Evolutionary conservation across 1,139 yeast genomes (phyloP).

Genomic region (Scheffersomyces stambukii): DNA sequence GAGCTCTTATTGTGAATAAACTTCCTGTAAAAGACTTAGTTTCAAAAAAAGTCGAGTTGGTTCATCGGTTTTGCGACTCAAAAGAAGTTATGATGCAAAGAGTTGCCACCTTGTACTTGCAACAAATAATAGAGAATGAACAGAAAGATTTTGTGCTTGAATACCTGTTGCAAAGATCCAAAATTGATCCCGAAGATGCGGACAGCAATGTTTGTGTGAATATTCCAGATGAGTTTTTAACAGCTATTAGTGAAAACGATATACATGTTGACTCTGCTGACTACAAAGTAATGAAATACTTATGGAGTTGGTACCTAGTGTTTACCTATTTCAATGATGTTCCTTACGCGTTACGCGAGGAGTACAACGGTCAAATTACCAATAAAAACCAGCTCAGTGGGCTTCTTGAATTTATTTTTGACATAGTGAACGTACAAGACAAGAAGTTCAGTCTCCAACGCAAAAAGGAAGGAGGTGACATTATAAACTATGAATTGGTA

Average conservation of each 20-base stretch:
- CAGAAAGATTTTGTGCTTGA: constrained; percentile 63
- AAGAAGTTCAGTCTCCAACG: constrained; percentile 6
- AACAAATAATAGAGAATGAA: constrained; percentile 25
- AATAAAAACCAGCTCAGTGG: constrained; percentile 41
- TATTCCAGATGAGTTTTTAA: constrained; percentile 33
- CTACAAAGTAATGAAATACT: constrained; percentile 34
- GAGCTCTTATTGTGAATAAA: constrained; percentile 12
- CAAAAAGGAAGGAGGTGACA: constrained; percentile 12
- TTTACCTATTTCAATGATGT: constrained; percentile 63
- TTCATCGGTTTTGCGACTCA: constrained; percentile 17
- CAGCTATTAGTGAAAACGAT: background rate
- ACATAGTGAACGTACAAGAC: constrained; percentile 43
- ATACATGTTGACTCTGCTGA: constrained; percentile 4
- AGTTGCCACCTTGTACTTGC: constrained; percentile 33
- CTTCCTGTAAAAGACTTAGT: constrained; percentile 12
- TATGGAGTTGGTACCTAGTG: constrained; percentile 71
- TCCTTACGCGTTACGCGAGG: constrained; percentile 59
- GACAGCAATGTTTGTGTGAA: constrained; percentile 16
- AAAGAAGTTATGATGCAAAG: constrained; percentile 29
- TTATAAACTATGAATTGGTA: constrained; percentile 15
- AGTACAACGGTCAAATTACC: constrained; percentile 56
- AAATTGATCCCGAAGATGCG: constrained; percentile 14
- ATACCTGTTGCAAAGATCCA: constrained; percentile 45
- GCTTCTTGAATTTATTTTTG: constrained; percentile 49
- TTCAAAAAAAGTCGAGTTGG: constrained; percentile 16